A percentile compares a stretch with the other conserved stretches of the same genome.
phyloP scores from a whole-genome alignment of 352 stramenopile genomes.

The Globisporangium alternatum region DNA sequence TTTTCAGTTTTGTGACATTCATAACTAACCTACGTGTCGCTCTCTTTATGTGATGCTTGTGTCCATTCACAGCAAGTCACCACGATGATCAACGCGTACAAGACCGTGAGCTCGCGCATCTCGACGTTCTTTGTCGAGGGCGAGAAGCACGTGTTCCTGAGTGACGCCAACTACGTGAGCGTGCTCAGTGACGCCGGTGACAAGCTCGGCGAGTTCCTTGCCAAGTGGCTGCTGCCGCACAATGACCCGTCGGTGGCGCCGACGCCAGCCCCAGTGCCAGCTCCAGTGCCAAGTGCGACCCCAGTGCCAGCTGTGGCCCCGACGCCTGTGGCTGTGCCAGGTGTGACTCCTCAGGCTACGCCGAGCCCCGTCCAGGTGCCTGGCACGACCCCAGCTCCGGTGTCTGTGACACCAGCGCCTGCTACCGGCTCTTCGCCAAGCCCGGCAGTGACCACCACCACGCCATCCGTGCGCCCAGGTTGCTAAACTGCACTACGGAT shows the following conservation, averaged over 20 bases:
- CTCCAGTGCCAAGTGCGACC: background rate
- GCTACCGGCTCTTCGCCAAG: background rate
- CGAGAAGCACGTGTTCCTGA: conserved; percentile 30
- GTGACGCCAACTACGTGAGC: background rate
- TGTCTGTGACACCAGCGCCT: background rate
- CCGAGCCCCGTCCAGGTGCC: background rate
- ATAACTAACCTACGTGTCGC: too few relatives aligned
- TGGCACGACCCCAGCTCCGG: background rate
- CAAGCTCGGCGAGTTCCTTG: conserved; percentile 6
- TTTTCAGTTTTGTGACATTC: too few relatives aligned
- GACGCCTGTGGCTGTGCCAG: background rate
- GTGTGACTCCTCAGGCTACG: background rate
- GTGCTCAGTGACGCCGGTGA: conserved; percentile 6
- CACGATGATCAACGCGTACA: conserved; percentile 30
- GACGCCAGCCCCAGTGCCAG: conserved; percentile 1
- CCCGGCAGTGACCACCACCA: background rate
- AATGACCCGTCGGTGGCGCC: background rate
- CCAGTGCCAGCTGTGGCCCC: background rate
- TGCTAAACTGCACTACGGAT: conserved; percentile 1
- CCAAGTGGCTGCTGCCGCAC: conserved; percentile 7
- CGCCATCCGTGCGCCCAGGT: background rate
- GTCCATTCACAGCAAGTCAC: background rate
- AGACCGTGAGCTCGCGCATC: conserved; percentile 19
- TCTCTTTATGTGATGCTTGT: too few relatives aligned
- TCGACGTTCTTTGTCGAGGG: conserved; percentile 33